Percentiles rank a stretch among this genome's conserved stretches.
Conservation (phyloP, 148 eudicot species). For the Diospyros kaki region DNA sequence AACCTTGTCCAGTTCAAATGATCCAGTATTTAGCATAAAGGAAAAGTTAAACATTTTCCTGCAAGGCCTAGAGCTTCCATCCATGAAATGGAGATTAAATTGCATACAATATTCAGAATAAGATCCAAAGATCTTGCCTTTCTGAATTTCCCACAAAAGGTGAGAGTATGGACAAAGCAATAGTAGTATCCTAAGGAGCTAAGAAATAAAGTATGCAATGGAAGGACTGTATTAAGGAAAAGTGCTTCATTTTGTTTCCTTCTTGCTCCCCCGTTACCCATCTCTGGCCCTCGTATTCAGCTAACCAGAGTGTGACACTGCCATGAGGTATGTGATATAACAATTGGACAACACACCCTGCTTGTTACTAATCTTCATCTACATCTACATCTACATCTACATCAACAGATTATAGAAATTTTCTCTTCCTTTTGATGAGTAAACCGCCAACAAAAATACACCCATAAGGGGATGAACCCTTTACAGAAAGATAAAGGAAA, state of each 20-base stretch:
- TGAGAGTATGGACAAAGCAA: not conserved
- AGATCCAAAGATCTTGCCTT: not conserved
- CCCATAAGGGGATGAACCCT: too few relatives aligned
- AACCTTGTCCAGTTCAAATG: too few relatives aligned
- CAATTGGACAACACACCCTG: not conserved
- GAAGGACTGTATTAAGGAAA: not conserved
- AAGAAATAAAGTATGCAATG: not conserved
- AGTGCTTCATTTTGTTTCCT: constrained; percentile 3
- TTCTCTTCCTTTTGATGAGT: not conserved
- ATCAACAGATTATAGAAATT: not conserved
- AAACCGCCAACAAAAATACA: too few relatives aligned
- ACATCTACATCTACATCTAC: not conserved
- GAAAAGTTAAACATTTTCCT: not conserved
- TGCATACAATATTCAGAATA: not conserved
- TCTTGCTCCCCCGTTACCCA: not conserved
- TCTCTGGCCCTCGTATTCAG: not conserved
- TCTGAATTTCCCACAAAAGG: not conserved
- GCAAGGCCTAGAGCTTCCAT: not conserved
- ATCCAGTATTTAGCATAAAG: not conserved
- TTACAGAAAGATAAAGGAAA: too few relatives aligned
- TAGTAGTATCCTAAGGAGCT: not conserved
- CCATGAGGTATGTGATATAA: not conserved
- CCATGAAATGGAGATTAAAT: not conserved
- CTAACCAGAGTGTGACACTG: not conserved
- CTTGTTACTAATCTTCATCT: not conserved